phyloP scores from a whole-genome alignment of 306 rosid genomes.

The Rosa persica region DNA sequence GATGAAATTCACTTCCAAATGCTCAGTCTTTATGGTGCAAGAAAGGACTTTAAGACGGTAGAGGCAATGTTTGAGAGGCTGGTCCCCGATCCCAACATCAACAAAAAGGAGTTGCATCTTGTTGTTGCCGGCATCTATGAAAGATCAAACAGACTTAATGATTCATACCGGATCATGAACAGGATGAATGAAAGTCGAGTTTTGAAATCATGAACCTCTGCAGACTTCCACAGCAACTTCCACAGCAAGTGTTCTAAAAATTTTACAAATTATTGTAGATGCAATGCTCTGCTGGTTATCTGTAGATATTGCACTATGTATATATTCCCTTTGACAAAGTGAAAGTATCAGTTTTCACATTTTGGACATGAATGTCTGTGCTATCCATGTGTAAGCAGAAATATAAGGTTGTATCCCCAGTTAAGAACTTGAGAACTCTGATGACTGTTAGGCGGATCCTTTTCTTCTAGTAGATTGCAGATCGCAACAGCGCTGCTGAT shows the following conservation, averaged over 20 bases:
- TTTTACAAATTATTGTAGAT: slow-evolving; percentile 7
- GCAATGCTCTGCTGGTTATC: slow-evolving; percentile 27
- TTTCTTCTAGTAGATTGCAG: background rate
- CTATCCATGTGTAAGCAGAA: background rate
- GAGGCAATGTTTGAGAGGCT: slow-evolving; percentile 68
- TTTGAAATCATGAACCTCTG: slow-evolving; percentile 32
- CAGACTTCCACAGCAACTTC: slow-evolving; percentile 26
- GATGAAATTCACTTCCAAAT: slow-evolving; percentile 92
- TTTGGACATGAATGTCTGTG: background rate
- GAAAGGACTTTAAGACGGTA: slow-evolving; percentile 56
- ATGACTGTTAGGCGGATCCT: background rate
- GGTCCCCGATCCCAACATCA: slow-evolving; percentile 71
- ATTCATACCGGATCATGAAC: slow-evolving; percentile 74
- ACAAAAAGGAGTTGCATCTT: slow-evolving; percentile 83
- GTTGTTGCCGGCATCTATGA: slow-evolving; percentile 79
- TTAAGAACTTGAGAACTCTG: background rate
- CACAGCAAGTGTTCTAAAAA: slow-evolving; percentile 15
- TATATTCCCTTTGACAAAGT: background rate
- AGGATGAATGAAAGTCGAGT: slow-evolving; percentile 45
- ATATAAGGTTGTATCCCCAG: background rate
- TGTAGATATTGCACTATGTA: slow-evolving; percentile 14
- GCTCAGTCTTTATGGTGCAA: slow-evolving; percentile 76
- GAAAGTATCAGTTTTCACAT: background rate
- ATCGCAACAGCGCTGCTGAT: background rate
- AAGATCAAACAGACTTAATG: slow-evolving; percentile 70